Conservation (phyloP, 176 grass and related monocot species). For the Hsuehochloa calcarea region DNA sequence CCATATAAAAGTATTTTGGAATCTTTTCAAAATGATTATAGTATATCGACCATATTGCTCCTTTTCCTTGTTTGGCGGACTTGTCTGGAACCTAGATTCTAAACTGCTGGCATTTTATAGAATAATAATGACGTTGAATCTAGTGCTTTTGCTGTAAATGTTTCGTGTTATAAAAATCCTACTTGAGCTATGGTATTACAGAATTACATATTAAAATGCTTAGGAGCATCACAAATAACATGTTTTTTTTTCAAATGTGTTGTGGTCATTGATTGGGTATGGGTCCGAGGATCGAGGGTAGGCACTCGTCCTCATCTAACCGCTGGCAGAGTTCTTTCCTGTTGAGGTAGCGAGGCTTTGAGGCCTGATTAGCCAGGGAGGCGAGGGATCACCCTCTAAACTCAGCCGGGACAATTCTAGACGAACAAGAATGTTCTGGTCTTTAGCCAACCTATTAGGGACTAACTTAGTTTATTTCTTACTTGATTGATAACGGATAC, state of each 20-base stretch:
- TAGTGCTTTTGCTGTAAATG: constrained; percentile 3
- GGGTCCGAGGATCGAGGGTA: no score
- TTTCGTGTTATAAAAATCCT: background rate
- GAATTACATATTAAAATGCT: background rate
- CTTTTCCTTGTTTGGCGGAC: background rate
- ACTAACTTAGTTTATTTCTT: no score
- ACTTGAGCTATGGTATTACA: background rate
- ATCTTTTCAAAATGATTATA: background rate
- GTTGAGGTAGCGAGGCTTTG: no score
- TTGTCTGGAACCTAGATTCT: constrained; percentile 2
- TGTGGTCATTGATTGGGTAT: no score
- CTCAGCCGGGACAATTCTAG: no score
- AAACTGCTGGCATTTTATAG: background rate
- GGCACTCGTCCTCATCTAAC: no score
- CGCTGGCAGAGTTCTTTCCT: no score
- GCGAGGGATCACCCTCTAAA: no score
- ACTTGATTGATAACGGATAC: no score
- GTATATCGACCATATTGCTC: background rate
- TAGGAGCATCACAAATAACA: background rate
- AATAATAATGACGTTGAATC: background rate
- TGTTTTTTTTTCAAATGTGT: background rate
- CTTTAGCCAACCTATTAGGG: no score
- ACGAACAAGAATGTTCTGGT: no score
- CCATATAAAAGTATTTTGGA: background rate
- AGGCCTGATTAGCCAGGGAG: no score